A percentile compares a stretch with the other conserved stretches of the same genome.
Conservation (phyloP, 257 asterid genomes). For the Fraxinus pennsylvanica region DNA sequence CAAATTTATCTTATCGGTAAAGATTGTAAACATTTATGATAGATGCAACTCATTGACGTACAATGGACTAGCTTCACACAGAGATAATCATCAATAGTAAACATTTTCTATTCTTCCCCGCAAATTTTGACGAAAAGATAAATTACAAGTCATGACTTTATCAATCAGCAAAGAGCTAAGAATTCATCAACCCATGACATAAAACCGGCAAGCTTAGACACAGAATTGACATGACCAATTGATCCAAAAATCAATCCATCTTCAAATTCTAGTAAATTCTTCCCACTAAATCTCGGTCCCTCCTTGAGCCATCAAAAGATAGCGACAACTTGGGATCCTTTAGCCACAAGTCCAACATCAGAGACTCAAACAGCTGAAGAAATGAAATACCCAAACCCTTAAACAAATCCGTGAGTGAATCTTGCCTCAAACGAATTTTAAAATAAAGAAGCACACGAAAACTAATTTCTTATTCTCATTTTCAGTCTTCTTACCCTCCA, state of each 20-base stretch:
- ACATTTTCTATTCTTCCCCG: neutral
- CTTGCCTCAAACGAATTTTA: no score
- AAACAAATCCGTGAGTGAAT: no score
- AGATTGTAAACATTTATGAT: neutral
- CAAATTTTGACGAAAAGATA: neutral
- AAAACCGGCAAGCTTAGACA: neutral
- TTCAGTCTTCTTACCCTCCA: no score
- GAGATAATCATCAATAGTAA: neutral
- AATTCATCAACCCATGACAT: neutral
- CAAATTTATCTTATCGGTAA: neutral
- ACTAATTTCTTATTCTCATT: no score
- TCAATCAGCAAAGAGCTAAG: neutral
- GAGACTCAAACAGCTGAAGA: no score
- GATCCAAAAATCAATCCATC: neutral
- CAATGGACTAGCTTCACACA: neutral
- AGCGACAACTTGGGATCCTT: neutral
- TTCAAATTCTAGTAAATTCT: no score
- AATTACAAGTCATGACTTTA: neutral
- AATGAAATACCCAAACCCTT: no score
- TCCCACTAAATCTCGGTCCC: neutral
- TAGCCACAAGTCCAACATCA: no score
- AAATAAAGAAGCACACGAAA: no score
- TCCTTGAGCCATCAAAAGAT: no score
- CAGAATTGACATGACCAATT: neutral
- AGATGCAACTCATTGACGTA: neutral